Evolutionary conservation across 176 grass and related monocot genomes (phyloP).

Genomic region (Poa annua): DNA sequence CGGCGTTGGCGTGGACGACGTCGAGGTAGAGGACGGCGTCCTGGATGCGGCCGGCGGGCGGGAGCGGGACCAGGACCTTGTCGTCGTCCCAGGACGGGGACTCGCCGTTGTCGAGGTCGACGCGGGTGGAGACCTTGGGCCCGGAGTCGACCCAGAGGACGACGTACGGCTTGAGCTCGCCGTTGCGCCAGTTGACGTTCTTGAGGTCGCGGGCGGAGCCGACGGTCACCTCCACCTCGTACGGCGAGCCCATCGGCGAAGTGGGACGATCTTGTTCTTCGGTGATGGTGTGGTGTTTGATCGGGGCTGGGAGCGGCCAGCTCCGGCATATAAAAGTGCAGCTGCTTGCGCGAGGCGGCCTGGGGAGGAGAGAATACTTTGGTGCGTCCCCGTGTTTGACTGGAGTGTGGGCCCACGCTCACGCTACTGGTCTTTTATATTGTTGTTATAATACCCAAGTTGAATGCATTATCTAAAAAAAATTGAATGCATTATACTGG

Average conservation of each 20-base stretch:
- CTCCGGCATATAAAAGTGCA: too few relatives aligned
- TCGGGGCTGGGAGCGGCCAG: too few relatives aligned
- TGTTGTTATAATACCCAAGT: too few relatives aligned
- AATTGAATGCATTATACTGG: too few relatives aligned
- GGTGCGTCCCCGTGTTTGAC: neutral
- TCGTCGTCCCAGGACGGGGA: constrained; percentile 68
- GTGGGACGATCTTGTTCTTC: too few relatives aligned
- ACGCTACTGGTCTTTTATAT: neutral
- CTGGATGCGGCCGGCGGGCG: constrained; percentile 35
- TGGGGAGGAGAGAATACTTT: neutral
- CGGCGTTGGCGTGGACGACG: constrained; percentile 53
- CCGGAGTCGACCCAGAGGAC: constrained; percentile 59
- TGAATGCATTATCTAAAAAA: too few relatives aligned
- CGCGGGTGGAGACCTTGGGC: constrained; percentile 51
- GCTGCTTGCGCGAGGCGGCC: too few relatives aligned
- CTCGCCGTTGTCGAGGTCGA: constrained; percentile 37
- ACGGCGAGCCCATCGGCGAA: constrained; percentile 38
- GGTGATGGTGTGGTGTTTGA: too few relatives aligned
- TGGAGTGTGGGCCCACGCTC: neutral
- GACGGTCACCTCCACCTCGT: constrained; percentile 65
- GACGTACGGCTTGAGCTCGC: constrained; percentile 59
- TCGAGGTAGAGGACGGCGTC: constrained; percentile 42
- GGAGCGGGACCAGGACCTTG: constrained; percentile 43
- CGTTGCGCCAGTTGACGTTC: constrained; percentile 82
- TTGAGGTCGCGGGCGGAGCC: constrained; percentile 61